Percentiles rank a stretch among this genome's conserved stretches.
Conservation (phyloP, 768 basidiomycete genomes). For the Naganishia randhawae region DNA sequence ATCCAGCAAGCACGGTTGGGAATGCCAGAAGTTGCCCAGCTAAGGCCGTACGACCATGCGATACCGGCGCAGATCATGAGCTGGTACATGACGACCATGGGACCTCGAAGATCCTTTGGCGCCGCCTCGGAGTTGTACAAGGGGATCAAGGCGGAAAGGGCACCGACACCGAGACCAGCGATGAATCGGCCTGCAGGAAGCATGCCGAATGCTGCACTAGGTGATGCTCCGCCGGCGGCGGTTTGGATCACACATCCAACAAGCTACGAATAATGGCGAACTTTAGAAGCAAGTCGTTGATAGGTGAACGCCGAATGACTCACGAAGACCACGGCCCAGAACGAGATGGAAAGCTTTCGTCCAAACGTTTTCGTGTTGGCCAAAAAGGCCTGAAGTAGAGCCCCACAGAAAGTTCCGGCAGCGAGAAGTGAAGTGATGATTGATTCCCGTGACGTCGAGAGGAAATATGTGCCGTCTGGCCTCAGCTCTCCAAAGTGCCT, state of each 20-base stretch:
- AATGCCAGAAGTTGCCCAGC: conserved; percentile 63
- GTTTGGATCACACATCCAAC: conserved; percentile 68
- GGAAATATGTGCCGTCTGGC: conserved; percentile 44
- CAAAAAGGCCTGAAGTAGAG: conserved; percentile 30
- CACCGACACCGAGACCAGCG: conserved; percentile 70
- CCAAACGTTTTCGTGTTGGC: conserved; percentile 50
- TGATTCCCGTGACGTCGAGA: conserved; percentile 65
- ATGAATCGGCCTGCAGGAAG: conserved; percentile 59
- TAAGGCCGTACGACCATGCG: conserved; percentile 68
- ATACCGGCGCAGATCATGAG: conserved; percentile 65
- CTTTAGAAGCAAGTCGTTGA: not conserved
- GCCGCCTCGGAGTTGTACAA: conserved; percentile 75
- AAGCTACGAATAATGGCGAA: conserved; percentile 48
- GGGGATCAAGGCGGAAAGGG: conserved; percentile 59
- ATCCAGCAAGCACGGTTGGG: conserved; percentile 66
- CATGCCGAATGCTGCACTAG: conserved; percentile 11
- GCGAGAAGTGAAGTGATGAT: conserved; percentile 75
- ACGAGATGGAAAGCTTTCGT: conserved; percentile 67
- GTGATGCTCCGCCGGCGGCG: conserved; percentile 52
- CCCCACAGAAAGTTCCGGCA: conserved; percentile 56
- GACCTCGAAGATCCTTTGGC: conserved; percentile 69
- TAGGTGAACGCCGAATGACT: conserved; percentile 24
- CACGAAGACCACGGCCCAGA: conserved; percentile 68
- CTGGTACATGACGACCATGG: conserved; percentile 69
- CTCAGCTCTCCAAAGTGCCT: conserved; percentile 24